Conservation (phyloP, 2,329 filamentous ascomycete genomes). For the Dactylonectria macrodidyma region DNA sequence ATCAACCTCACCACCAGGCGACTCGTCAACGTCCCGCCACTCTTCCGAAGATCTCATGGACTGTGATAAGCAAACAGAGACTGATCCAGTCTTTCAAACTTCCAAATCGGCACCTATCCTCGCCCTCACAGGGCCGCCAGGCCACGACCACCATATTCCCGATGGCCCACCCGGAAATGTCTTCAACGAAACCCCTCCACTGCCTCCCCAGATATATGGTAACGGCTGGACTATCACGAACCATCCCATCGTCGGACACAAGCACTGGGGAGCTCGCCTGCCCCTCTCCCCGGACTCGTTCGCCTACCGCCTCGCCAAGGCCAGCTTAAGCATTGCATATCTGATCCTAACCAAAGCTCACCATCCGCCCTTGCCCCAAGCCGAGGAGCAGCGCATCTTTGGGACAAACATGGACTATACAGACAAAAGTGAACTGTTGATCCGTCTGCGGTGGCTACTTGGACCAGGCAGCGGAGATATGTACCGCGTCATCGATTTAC, state of each 20-base stretch:
- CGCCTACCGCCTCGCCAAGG: slow-evolving; percentile 40
- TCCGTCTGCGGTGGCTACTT: slow-evolving; percentile 42
- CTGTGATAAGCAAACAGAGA: slow-evolving; percentile 11
- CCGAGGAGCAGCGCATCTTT: slow-evolving; percentile 39
- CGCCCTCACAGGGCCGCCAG: slow-evolving; percentile 21
- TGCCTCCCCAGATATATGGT: slow-evolving; percentile 43
- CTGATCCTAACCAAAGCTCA: slow-evolving; percentile 35
- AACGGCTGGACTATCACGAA: slow-evolving; percentile 44
- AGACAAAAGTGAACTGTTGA: slow-evolving; percentile 43
- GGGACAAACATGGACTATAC: slow-evolving; percentile 35
- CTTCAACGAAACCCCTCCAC: slow-evolving; percentile 8
- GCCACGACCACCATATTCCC: slow-evolving; percentile 15
- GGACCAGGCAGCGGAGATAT: slow-evolving; percentile 43
- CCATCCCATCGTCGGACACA: slow-evolving; percentile 17
- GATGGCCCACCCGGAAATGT: slow-evolving; percentile 18
- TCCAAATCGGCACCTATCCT: slow-evolving; percentile 15
- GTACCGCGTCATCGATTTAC: slow-evolving; percentile 44
- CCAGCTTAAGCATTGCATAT: slow-evolving; percentile 39
- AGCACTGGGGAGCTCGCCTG: slow-evolving; percentile 18
- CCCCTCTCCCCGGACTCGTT: slow-evolving; percentile 39
- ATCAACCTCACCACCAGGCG: slow-evolving; percentile 17
- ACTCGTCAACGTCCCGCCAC: slow-evolving; percentile 21
- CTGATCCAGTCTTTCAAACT: slow-evolving; percentile 10
- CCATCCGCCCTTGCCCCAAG: slow-evolving; percentile 25
- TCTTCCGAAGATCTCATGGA: slow-evolving; percentile 25